Evolutionary conservation across 176 grass and related monocot genomes (phyloP), one percentile per base, ranked within the genome.

Genomic region (Sorghum bicolor): DNA sequence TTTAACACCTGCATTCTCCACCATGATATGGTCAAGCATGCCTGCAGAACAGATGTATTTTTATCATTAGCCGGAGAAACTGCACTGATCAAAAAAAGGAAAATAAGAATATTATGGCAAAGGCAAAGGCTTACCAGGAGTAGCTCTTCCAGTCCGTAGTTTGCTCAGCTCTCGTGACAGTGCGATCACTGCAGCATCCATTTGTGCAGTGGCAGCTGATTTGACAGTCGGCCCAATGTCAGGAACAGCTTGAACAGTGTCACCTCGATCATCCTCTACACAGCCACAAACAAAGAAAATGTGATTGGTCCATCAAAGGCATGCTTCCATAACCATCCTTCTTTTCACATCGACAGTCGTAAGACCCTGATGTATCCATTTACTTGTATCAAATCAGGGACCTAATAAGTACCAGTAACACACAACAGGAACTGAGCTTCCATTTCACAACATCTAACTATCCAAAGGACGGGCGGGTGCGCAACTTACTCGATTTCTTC

Each of bases 1-100:
- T 76, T 99, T 99, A 55, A 52, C 86, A 67, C 85, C 91, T 47
- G 48, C 83, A 58, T 71, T 96, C 79, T 96, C 91, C 69, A 94
- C 89, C 67, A 99, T 83, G 75, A 96, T 95, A 85, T 99, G 93
- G 83, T 99, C 96, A 71, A 96, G 96, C 87, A 96, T 99, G 25
- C 93, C 96, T 99, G 65, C 22, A 83, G 34, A 61, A 85, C 14
- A 83, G 30, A 80, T 6, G 69, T 15, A 39, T 83, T 37, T 37
- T n/a, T 44, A 52, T 65, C 55, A 83, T 81, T 29, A 47, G 26
- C 33, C 6, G 9, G 14, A 75, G 22, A 60, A 64, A 61, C 24
- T 33, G 8, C 25, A 88, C 5, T 78, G 28, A 62, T 29, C 45
- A 70, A 69, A 31, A 81, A 64, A 25, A 11, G 8, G 8, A 77